Evolutionary conservation across 495 filamentous ascomycete genomes (phyloP).

Genomic region (Aspergillus saccharolyticus): DNA sequence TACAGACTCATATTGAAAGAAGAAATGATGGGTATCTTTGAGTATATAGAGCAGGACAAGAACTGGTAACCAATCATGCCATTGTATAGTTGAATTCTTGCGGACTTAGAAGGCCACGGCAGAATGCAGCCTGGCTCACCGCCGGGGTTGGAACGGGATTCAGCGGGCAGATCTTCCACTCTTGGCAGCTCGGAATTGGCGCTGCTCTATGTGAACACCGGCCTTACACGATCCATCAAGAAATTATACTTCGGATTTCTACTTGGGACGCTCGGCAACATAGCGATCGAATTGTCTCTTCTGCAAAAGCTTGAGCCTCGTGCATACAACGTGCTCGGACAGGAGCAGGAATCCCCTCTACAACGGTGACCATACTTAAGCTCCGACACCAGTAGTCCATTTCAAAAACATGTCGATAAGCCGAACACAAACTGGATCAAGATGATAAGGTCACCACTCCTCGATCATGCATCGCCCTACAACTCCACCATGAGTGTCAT

Average conservation of each 20-base stretch:
- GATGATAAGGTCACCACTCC: neutral
- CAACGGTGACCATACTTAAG: neutral
- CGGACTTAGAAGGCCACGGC: too few species aligned
- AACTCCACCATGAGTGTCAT: neutral
- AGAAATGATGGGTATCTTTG: neutral
- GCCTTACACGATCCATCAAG: neutral
- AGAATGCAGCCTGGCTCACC: neutral
- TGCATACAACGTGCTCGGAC: neutral
- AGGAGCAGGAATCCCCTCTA: neutral
- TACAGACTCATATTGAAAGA: neutral
- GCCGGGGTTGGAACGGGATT: slow-evolving; percentile 1
- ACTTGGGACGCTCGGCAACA: neutral
- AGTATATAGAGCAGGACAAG: neutral
- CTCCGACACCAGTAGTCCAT: neutral
- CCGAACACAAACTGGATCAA: neutral
- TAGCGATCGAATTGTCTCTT: neutral
- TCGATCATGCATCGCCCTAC: neutral
- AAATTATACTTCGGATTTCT: neutral
- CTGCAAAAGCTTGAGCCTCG: neutral
- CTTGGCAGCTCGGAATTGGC: neutral
- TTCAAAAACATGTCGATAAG: neutral
- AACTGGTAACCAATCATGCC: neutral
- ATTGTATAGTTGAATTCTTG: neutral
- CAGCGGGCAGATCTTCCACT: neutral
- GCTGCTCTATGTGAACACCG: neutral